Evolutionary conservation across 2,329 filamentous ascomycete species (phyloP), one percentile per base, ranked within the genome.

Genomic region (Trichoderma simmonsii): DNA sequence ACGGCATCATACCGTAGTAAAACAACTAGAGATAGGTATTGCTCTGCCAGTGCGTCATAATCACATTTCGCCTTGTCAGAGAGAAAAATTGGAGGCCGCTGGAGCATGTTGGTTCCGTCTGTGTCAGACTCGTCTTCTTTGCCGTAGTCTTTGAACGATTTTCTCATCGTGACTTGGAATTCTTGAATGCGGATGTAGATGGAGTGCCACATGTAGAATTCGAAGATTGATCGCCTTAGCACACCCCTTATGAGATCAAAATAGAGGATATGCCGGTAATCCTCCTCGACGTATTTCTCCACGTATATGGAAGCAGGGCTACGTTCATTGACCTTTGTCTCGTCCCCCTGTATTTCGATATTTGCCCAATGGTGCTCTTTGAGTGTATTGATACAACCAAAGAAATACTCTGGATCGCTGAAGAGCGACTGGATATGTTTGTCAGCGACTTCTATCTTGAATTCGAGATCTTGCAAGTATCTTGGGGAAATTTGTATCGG

Each of bases 1-100:
- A 70, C 30, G 1, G 75, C 76, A 11, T 72, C 71, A 18, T 75
- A 73, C 32, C 74, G 65, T 18, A 78, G 32, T 12, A 74, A 21
- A 7, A 54, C 14, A 9, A 71, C 64, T 3, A 73, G 9, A 2
- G 64, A 43, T 3, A 67, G 15, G 43, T 34, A 32, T 12, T 54
- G 32, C 11, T 43, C 60, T 18, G 60, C 34, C 5, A 62, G 8
- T 9, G 1, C 9, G 21, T 6, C 4, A 15, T 62, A 34, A 15
- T 43, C 7, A 4, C 14, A 34, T 34, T 18, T 4, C 34, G 12
- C 28, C 15, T 39, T 39, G 6, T 24, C 34, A 18, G 60, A 62
- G 34, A 62, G 60, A 34, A 62, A 26, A 11, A 43, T 14, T 6
- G 60, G 60, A 18, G 60, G 60, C 32, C 28, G 60, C 34, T 62